phyloP scores from a whole-genome alignment of 225 moss, liverwort and hornwort species.

The Takakia lepidozioides region DNA sequence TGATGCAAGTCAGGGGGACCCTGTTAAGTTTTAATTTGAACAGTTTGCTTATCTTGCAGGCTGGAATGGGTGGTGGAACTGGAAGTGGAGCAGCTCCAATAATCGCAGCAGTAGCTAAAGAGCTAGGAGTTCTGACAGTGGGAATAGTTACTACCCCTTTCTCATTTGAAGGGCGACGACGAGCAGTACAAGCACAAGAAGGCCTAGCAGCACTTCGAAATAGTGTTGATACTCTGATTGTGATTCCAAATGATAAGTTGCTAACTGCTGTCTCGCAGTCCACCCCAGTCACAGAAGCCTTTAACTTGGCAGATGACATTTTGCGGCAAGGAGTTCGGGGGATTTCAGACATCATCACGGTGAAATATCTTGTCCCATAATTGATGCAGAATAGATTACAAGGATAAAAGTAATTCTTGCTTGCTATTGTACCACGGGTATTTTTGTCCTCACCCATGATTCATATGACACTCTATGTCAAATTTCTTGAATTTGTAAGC shows the following conservation, averaged over 20 bases:
- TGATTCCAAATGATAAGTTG: constrained; percentile 89
- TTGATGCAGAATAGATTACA: too few species aligned
- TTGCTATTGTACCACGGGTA: too few species aligned
- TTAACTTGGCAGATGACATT: constrained; percentile 92
- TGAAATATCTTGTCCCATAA: too few species aligned
- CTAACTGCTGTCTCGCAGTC: constrained; percentile 86
- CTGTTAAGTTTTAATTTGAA: too few species aligned
- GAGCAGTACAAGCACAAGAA: constrained; percentile 89
- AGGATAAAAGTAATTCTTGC: too few species aligned
- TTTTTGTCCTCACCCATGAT: too few species aligned
- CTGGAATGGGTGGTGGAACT: constrained; percentile 95
- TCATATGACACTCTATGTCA: too few species aligned
- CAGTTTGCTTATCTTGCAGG: too few species aligned
- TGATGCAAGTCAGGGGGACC: too few species aligned
- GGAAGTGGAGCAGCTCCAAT: constrained; percentile 94
- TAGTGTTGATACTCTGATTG: constrained; percentile 84
- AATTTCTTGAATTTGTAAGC: too few species aligned
- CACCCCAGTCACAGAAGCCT: constrained; percentile 90
- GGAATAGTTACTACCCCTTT: constrained; percentile 94
- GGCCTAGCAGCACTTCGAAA: constrained; percentile 84
- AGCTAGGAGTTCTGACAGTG: constrained; percentile 77
- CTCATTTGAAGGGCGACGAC: constrained; percentile 89
- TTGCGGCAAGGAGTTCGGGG: constrained; percentile 94
- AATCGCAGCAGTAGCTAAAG: constrained; percentile 81
- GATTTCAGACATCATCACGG: constrained; percentile 92